phyloP scores from a whole-genome alignment of 1,139 yeast genomes.

The Debaryomycetaceae sp. region DNA sequence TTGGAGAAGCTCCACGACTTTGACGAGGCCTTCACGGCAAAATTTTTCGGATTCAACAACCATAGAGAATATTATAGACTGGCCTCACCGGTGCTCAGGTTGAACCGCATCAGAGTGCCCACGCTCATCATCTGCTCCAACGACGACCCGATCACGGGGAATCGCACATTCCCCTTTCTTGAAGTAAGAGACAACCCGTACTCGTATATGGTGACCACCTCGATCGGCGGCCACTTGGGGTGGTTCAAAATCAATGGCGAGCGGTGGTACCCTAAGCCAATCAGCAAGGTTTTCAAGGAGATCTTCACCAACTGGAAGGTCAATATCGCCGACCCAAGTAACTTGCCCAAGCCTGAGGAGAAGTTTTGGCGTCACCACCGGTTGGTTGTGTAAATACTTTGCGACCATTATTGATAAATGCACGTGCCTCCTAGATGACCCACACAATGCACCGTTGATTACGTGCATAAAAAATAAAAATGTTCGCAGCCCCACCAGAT shows the following conservation, averaged over 20 bases:
- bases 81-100: slow-evolving; percentile 49
- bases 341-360: slow-evolving; percentile 26
- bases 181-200: slow-evolving; percentile 69
- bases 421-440: too few species aligned
- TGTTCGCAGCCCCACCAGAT: too few species aligned
- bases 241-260: slow-evolving; percentile 48
- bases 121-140: slow-evolving; percentile 43
- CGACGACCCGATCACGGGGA: slow-evolving; percentile 60
- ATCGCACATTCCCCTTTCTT: slow-evolving; percentile 49
- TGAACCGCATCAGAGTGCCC: slow-evolving; percentile 50
- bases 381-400: slow-evolving; percentile 10
- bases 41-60: slow-evolving; percentile 49
- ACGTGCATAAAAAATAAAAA: too few species aligned
- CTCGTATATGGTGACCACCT: slow-evolving; percentile 60
- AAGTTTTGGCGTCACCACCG: slow-evolving; percentile 32
- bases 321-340: slow-evolving; percentile 12
- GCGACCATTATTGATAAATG: too few species aligned
- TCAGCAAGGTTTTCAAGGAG: slow-evolving; percentile 31
- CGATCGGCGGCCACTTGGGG: slow-evolving; percentile 81
- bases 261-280: slow-evolving; percentile 51
- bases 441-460: too few species aligned
- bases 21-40: slow-evolving; percentile 51
- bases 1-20: slow-evolving; percentile 36
- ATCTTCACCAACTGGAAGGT: slow-evolving; percentile 25
- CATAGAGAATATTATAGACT: slow-evolving; percentile 51